Percentiles rank a stretch among this genome's conserved stretches.
Conservation (phyloP, 495 filamentous ascomycete genomes). For the Baudoinia panamericana region DNA sequence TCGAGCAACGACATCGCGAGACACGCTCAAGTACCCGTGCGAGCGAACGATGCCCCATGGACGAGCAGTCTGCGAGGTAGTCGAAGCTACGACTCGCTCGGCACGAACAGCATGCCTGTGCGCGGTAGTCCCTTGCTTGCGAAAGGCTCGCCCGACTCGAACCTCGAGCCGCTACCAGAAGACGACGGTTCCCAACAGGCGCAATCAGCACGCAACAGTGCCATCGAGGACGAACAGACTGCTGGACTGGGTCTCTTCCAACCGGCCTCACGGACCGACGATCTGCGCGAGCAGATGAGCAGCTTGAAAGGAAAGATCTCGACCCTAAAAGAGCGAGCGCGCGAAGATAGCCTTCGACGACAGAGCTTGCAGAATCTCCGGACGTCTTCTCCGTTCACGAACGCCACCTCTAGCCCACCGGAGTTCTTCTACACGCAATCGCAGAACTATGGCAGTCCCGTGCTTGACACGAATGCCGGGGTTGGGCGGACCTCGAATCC, state of each 20-base stretch:
- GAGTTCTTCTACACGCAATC: conserved; percentile 17
- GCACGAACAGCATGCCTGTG: background rate
- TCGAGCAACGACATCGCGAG: background rate
- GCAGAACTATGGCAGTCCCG: conserved; percentile 9
- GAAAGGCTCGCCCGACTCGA: conserved; percentile 17
- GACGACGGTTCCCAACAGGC: conserved; percentile 16
- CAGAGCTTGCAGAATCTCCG: conserved; percentile 74
- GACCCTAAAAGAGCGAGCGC: conserved; percentile 63
- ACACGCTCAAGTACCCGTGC: conserved; percentile 10
- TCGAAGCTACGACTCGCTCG: conserved; percentile 17
- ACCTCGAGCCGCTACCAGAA: conserved; percentile 25
- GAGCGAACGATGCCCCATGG: conserved; percentile 4
- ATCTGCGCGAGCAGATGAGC: conserved; percentile 84
- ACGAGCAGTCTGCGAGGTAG: conserved; percentile 7
- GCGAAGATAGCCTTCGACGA: conserved; percentile 69
- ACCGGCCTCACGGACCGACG: conserved; percentile 33
- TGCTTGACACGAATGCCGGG: conserved; percentile 29
- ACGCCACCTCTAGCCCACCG: conserved; percentile 43
- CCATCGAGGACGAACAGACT: background rate
- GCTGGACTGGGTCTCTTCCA: conserved; percentile 31
- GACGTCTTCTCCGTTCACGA: conserved; percentile 73
- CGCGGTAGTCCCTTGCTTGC: conserved; percentile 6
- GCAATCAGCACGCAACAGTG: conserved; percentile 1
- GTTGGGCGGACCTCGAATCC: conserved; percentile 15
- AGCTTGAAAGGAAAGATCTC: conserved; percentile 87